These are phyloP conservation scores for Luzula sylvatica DNA, from an alignment of 176 grass and related monocot species.

Conservation along the genomic window DNA sequence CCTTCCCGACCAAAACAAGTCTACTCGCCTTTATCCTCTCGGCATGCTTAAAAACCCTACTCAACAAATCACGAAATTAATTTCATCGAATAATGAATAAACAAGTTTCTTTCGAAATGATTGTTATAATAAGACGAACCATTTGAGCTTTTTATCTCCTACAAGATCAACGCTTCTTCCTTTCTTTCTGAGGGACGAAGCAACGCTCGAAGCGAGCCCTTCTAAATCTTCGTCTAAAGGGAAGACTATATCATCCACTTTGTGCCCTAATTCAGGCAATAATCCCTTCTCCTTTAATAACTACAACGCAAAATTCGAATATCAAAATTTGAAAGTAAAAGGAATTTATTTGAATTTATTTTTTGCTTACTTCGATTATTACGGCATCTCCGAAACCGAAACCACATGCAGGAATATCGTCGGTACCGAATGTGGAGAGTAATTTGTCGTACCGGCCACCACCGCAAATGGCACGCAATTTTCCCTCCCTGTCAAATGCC, in stretches of 20 bases:
- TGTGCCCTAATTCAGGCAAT: constrained; percentile 45
- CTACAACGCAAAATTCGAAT: constrained; percentile 11
- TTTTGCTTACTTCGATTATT: constrained; percentile 74
- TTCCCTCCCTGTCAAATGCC: constrained; percentile 83
- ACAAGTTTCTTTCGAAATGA: too few species aligned
- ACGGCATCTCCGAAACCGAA: constrained; percentile 98
- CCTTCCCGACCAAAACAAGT: constrained; percentile 82
- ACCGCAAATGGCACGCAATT: constrained; percentile 74
- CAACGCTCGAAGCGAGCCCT: constrained; percentile 45
- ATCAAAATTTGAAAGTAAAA: not conserved
- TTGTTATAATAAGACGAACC: constrained; percentile 40
- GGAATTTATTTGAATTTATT: too few species aligned
- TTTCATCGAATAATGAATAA: too few species aligned
- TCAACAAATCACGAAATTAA: not conserved
- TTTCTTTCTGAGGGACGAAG: constrained; percentile 52
- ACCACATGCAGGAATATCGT: constrained; percentile 78
- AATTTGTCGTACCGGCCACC: constrained; percentile 72
- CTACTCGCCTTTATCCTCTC: constrained; percentile 80
- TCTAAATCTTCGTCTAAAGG: constrained; percentile 68
- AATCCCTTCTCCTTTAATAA: constrained; percentile 73
- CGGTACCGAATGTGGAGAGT: constrained; percentile 92
- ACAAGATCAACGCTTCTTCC: constrained; percentile 64
- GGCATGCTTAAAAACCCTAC: constrained; percentile 89
- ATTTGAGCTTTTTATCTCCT: constrained; percentile 78
- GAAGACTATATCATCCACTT: constrained; percentile 72